Base-by-base conservation (phyloP, 768 basidiomycete species). In the Boletus subcaerulescens region DNA sequence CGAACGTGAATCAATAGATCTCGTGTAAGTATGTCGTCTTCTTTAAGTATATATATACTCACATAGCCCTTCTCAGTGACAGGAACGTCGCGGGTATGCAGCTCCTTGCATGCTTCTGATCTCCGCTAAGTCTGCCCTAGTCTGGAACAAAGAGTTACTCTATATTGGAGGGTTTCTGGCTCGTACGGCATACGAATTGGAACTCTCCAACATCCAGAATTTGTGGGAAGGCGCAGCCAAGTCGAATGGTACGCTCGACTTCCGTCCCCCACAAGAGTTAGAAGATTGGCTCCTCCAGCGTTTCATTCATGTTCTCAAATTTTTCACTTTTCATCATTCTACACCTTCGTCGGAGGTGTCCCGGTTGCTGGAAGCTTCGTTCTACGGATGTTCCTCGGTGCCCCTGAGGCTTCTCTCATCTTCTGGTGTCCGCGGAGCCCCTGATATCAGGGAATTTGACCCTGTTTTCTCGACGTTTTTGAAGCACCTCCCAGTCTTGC, bases 121-220 rank as follows among this genome's bases (percentile, higher is more conserved):
- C 10, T 8, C 15, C 36, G 11, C 44, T 51, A 51, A 56, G 33
- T 22, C 10, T 11, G 39, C 53, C 55, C 32, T 49, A 89, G 88
- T 86, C 6, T 95, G 93, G 94, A 98, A 98, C 64, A 85, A 81
- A 62, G 95, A 97, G 64, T 77, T 98, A 6, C 76, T 98, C 7
- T 87, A 82, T 63, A 78, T 93, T 17, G 92, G 92, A 5, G 95
- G 93, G 5, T 84, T 89, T 58, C 78, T 97, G 24, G 78, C 87
- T 48, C 86, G 95, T 15, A 74, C 84, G 10, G 89, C 91, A 0
- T 98, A 96, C 60, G 93, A 97, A 62, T 72, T 86, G 36, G 93
- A 98, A 71, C 73, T 97, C 59, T 74, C 69, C 7, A 76, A 75
- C 35, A 76, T 93, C 57, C 76, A 77, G 44, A 69, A 71, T 20